phyloP scores from a whole-genome alignment of 1,139 yeast species.

The Hansenula lynferdii region DNA sequence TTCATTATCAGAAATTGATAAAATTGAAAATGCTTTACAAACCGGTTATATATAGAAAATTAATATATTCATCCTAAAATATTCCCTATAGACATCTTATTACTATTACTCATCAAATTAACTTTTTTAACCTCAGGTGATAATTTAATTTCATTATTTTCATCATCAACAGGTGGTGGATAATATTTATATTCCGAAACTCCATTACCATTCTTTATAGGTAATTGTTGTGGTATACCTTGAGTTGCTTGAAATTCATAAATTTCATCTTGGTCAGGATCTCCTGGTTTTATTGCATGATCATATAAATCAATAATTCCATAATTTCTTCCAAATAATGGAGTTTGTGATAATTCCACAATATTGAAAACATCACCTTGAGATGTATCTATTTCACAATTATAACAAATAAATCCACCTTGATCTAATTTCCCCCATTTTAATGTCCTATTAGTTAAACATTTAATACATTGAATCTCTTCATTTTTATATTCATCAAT shows the following conservation, averaged over 20 bases:
- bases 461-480: constrained; percentile 3
- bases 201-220: not conserved
- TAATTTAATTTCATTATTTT: no score
- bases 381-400: constrained; percentile 7
- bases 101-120: not conserved
- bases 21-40: constrained; percentile 51
- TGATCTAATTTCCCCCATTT: constrained; percentile 21
- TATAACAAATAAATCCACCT: constrained; percentile 9
- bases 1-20: constrained; percentile 68
- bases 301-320: constrained; percentile 14
- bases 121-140: not conserved
- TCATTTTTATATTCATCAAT: not conserved
- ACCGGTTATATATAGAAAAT: constrained; percentile 29
- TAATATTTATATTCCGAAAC: constrained; percentile 1
- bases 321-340: constrained; percentile 18
- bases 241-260: not conserved
- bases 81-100: constrained; percentile 18
- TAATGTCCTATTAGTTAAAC: constrained; percentile 17
- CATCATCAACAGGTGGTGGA: not conserved
- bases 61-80: constrained; percentile 13
- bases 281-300: constrained; percentile 3
- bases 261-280: not conserved
- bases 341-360: constrained; percentile 9
- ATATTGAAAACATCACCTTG: constrained; percentile 14
- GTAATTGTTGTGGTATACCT: constrained; percentile 1